Conservation (phyloP, 2,329 filamentous ascomycete genomes). For the Nannizziopsis barbatae region DNA sequence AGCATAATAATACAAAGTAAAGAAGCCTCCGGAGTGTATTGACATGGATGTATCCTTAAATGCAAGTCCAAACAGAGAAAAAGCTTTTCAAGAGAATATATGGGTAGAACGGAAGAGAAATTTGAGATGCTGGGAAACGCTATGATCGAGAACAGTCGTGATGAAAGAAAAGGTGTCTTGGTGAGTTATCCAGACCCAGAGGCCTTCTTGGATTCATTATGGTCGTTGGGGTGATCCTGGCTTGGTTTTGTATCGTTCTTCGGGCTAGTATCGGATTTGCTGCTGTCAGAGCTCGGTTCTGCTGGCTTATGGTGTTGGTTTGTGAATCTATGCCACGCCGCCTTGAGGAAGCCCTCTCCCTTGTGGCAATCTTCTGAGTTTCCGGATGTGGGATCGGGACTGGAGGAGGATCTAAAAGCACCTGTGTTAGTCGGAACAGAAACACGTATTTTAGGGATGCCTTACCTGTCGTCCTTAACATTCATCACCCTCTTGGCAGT, state of each 20-base stretch:
- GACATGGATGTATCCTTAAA: not conserved
- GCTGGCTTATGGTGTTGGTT: slow-evolving; percentile 44
- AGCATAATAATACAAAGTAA: slow-evolving; percentile 8
- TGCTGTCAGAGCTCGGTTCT: slow-evolving; percentile 16
- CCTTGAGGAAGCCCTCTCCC: slow-evolving; percentile 84
- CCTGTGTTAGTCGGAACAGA: slow-evolving; percentile 14
- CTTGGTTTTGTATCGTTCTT: slow-evolving; percentile 23
- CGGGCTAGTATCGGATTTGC: slow-evolving; percentile 18
- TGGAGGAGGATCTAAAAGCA: slow-evolving; percentile 16
- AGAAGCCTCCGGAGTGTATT: slow-evolving; percentile 3
- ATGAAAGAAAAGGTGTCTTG: not conserved
- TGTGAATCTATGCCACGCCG: slow-evolving; percentile 85
- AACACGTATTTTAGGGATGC: slow-evolving; percentile 3
- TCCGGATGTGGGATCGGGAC: slow-evolving; percentile 6
- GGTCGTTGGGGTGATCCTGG: slow-evolving; percentile 13
- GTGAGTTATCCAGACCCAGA: slow-evolving; percentile 27
- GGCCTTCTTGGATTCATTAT: slow-evolving; percentile 32
- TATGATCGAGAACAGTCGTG: slow-evolving; percentile 2
- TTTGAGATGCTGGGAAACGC: slow-evolving; percentile 7
- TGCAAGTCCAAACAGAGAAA: slow-evolving; percentile 3
- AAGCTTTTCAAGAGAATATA: slow-evolving; percentile 5
- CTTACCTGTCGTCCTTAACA: slow-evolving; percentile 46
- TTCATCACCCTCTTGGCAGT: slow-evolving; percentile 90
- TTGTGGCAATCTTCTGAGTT: slow-evolving; percentile 46
- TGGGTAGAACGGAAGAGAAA: slow-evolving; percentile 3